These are phyloP conservation scores for Colletotrichum caudatum DNA, from an alignment of 2,329 filamentous ascomycete genomes.

Conservation along the genomic window DNA sequence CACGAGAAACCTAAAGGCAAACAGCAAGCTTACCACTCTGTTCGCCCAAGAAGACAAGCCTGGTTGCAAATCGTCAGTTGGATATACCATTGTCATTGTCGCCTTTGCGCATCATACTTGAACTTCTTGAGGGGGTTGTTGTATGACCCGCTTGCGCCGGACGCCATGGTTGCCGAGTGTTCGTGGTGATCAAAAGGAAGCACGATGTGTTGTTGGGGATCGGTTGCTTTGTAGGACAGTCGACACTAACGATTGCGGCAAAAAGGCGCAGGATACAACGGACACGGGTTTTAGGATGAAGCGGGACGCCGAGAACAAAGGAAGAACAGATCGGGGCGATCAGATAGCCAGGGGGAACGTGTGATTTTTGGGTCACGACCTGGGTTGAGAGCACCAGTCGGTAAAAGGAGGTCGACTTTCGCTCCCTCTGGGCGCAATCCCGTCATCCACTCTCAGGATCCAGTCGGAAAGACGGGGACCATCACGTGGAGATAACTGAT, in stretches of 20 bases:
- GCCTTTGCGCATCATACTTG: slow-evolving; percentile 73
- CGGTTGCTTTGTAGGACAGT: slow-evolving; percentile 21
- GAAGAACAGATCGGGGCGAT: slow-evolving; percentile 28
- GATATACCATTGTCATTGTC: neutral
- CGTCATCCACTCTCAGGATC: slow-evolving; percentile 27
- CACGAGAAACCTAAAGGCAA: slow-evolving; percentile 23
- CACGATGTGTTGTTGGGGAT: slow-evolving; percentile 31
- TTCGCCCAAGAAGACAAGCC: slow-evolving; percentile 96
- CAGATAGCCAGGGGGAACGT: slow-evolving; percentile 22
- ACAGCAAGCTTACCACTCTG: slow-evolving; percentile 85
- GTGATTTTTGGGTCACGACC: slow-evolving; percentile 20
- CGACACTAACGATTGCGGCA: slow-evolving; percentile 23
- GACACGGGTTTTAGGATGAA: slow-evolving; percentile 4
- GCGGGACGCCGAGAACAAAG: neutral
- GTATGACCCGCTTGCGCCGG: slow-evolving; percentile 81
- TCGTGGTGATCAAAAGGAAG: slow-evolving; percentile 31
- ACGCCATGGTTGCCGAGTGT: slow-evolving; percentile 71
- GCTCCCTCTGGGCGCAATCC: slow-evolving; percentile 25
- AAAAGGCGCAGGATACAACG: slow-evolving; percentile 27
- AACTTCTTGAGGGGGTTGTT: slow-evolving; percentile 99
- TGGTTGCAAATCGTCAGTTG: slow-evolving; percentile 54
- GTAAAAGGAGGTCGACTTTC: slow-evolving; percentile 40
- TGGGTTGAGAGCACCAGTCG: slow-evolving; percentile 24
- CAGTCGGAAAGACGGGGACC: slow-evolving; percentile 2
- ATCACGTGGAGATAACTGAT: slow-evolving; percentile 27